Base-by-base conservation (phyloP, 148 eudicot genomes). In the Drosera capensis region DNA sequence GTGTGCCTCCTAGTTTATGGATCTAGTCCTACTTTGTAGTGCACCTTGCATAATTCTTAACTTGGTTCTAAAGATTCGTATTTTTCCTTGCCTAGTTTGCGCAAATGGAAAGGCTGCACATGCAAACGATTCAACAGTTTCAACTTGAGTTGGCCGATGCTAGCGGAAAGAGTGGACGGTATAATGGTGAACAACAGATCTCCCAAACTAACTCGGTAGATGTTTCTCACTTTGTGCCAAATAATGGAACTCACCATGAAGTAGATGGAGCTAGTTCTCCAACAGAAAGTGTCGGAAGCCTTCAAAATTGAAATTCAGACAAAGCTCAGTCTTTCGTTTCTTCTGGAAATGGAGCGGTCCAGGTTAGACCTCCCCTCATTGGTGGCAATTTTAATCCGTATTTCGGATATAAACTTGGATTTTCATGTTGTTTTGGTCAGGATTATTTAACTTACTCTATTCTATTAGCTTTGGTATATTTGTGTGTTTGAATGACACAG, bases 41-140 rank as follows among this genome's bases (percentile, higher is more conserved):
- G 15, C 14, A 19, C 12, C 43, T 25, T 25, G 12, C 7, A 13
- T 15, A 14, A 17, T 29, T 0, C 15, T 42, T 31, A 3, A 8
- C 38, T 50, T 20, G 24, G 5, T n/a, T n/a, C n/a, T n/a, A n/a
- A n/a, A n/a, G n/a, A n/a, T 5, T 40, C 9, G 13, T 34, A 3
- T 34, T 43, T 42, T 63, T 35, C 23, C 34, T 49, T 54, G 2
- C 49, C 48, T 71, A 92, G 99, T 85, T 71, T 68, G 75, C 65
- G 18, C 95, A 92, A 73, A 64, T 85, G 88, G 99, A 83, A 62
- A 80, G 94, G 63, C 49, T 80, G 64, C 92, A 83, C 58, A n/a
- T 72, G 54, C 93, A 71, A 58, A 57, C 78, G 14, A 11, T 34
- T 49, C 96, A 79, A 52, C 87, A 72, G 54, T 82, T 79, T 57